phyloP scores from a whole-genome alignment of 2,329 filamentous ascomycete species.

The Monilinia laxa region DNA sequence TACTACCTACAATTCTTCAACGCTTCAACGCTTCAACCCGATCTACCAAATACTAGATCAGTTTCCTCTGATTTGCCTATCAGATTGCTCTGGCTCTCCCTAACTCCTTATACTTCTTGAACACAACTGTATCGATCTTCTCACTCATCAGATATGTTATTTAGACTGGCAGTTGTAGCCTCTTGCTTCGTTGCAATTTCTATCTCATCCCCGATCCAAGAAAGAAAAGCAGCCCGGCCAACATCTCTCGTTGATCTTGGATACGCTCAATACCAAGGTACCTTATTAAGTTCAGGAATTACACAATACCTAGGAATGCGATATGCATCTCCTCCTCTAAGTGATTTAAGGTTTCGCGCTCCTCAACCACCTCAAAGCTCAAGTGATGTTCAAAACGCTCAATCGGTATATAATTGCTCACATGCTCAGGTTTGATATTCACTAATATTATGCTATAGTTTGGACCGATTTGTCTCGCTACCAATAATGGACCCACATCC shows the following conservation, averaged over 20 bases:
- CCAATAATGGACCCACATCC: not conserved
- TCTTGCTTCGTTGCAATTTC: not conserved
- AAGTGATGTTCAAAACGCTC: not conserved
- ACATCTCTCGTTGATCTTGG: slow-evolving; percentile 52
- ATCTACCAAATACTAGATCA: not conserved
- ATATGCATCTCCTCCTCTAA: slow-evolving; percentile 67
- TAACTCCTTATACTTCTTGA: not conserved
- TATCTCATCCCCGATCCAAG: slow-evolving; percentile 1
- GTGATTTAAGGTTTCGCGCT: slow-evolving; percentile 61
- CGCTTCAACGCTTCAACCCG: not conserved
- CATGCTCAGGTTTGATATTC: not conserved
- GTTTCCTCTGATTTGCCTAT: not conserved
- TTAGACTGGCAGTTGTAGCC: not conserved
- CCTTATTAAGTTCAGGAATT: slow-evolving; percentile 53
- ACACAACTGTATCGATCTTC: not conserved
- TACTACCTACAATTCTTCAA: not conserved
- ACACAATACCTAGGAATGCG: slow-evolving; percentile 72
- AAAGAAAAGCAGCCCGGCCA: not conserved
- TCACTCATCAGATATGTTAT: not conserved
- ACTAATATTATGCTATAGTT: slow-evolving; percentile 14
- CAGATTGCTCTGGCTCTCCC: not conserved
- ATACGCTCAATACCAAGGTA: slow-evolving; percentile 65
- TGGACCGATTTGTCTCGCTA: slow-evolving; percentile 24
- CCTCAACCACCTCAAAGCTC: slow-evolving; percentile 12
- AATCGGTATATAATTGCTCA: slow-evolving; percentile 1